Percentiles rank a stretch among this genome's conserved stretches.
phyloP scores from a whole-genome alignment of 75 land plant species.

The Chamaecyparis obtusa region DNA sequence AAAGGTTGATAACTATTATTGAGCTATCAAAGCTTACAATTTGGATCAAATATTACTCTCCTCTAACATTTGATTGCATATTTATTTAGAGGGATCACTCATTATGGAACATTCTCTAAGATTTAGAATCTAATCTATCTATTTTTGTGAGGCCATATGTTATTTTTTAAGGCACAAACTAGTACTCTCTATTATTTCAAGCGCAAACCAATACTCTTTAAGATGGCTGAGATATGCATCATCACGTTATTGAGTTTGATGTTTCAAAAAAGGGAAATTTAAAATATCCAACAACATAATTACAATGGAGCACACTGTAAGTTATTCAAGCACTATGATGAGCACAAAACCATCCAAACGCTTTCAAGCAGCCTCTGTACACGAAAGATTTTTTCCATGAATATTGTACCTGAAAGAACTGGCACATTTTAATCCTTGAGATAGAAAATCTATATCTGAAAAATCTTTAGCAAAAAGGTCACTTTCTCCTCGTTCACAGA shows the following conservation, averaged over 20 bases:
- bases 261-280: not conserved
- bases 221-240: not conserved
- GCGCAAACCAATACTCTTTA: not conserved
- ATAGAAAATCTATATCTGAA: not conserved
- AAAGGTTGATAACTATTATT: not conserved
- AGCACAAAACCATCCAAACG: not conserved
- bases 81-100: not conserved
- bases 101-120: not conserved
- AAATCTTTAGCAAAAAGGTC: not conserved
- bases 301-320: not conserved
- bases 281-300: not conserved
- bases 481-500: not conserved
- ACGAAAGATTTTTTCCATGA: not conserved
- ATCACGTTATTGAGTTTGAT: not conserved
- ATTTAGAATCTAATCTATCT: not conserved
- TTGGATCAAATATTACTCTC: not conserved
- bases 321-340: not conserved
- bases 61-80: not conserved
- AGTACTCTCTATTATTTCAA: not conserved
- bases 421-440: conserved; percentile 11
- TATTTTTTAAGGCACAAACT: too few species aligned
- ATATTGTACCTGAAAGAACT: not conserved
- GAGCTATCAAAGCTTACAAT: not conserved
- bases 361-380: conserved; percentile 7
- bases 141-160: not conserved